Evolutionary conservation across 2,329 filamentous ascomycete genomes (phyloP).

Genomic region (Cytospora leucostoma): DNA sequence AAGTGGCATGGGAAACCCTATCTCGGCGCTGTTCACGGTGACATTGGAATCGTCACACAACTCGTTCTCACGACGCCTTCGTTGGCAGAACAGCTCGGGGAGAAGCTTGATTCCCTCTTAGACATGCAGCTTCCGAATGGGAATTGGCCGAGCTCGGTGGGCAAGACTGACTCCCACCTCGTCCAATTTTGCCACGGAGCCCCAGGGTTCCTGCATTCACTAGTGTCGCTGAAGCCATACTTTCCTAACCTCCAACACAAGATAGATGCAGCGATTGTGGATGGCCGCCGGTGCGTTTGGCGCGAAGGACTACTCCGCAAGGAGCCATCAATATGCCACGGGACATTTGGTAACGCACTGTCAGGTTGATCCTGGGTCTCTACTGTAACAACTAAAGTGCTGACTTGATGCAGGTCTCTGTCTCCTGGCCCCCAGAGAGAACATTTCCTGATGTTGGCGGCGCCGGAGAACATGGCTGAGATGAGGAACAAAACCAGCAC

Average conservation of each 20-base stretch:
- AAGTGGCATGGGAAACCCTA: conserved; percentile 64
- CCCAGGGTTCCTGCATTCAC: conserved; percentile 57
- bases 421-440: conserved; percentile 37
- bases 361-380: conserved; percentile 43
- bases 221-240: conserved; percentile 50
- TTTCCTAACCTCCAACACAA: conserved; percentile 52
- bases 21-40: conserved; percentile 67
- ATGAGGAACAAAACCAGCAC: conserved; percentile 27
- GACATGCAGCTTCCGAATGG: conserved; percentile 53
- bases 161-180: conserved; percentile 34
- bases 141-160: conserved; percentile 34
- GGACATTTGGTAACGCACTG: conserved; percentile 60
- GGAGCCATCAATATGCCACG: conserved; percentile 61
- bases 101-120: conserved; percentile 56
- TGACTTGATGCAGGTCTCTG: conserved; percentile 24
- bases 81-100: conserved; percentile 55
- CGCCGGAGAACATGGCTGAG: conserved; percentile 53
- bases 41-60: conserved; percentile 71
- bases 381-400: neutral
- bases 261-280: conserved; percentile 51
- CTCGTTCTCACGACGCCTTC: conserved; percentile 59
- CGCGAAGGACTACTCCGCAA: conserved; percentile 59
- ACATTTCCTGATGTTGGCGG: conserved; percentile 58
- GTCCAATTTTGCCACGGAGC: conserved; percentile 65
- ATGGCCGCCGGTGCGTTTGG: conserved; percentile 52